phyloP scores from a whole-genome alignment of 2,329 filamentous ascomycete genomes.

The Ramichloridium luteum region DNA sequence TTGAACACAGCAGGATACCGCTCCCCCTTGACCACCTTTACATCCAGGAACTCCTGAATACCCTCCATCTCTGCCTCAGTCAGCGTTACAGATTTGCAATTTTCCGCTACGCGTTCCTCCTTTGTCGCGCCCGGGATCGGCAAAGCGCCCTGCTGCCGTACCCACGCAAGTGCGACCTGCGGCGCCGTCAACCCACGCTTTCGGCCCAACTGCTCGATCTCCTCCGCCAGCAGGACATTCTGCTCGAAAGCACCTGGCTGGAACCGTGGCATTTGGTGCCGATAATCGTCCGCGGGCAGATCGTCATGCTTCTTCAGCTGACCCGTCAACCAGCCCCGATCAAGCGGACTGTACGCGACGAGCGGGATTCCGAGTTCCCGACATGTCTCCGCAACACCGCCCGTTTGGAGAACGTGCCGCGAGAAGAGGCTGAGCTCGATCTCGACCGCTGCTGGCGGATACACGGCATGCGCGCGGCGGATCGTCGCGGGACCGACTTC shows the following conservation, averaged over 20 bases:
- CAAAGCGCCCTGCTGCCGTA: no score
- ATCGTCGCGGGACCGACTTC: constrained; percentile 40
- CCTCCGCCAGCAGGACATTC: constrained; percentile 51
- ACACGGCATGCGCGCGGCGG: constrained; percentile 29
- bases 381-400: constrained; percentile 2
- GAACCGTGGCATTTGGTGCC: constrained; percentile 45
- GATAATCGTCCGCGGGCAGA: constrained; percentile 38
- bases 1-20: constrained; percentile 25
- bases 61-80: constrained; percentile 2
- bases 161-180: constrained; percentile 58
- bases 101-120: constrained; percentile 46
- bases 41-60: constrained; percentile 1
- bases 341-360: constrained; percentile 58
- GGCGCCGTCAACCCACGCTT: constrained; percentile 47
- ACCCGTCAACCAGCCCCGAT: constrained; percentile 44
- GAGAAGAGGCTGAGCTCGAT: constrained; percentile 41
- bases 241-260: constrained; percentile 46
- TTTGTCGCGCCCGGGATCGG: constrained; percentile 56
- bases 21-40: constrained; percentile 22
- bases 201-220: constrained; percentile 47
- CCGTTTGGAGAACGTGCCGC: constrained; percentile 5
- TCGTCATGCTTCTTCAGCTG: constrained; percentile 38
- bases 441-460: constrained; percentile 40
- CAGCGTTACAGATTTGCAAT: constrained; percentile 40
- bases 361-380: constrained; percentile 46